Conservation (phyloP, 495 filamentous ascomycete genomes). For the Aspergillus campestris region DNA sequence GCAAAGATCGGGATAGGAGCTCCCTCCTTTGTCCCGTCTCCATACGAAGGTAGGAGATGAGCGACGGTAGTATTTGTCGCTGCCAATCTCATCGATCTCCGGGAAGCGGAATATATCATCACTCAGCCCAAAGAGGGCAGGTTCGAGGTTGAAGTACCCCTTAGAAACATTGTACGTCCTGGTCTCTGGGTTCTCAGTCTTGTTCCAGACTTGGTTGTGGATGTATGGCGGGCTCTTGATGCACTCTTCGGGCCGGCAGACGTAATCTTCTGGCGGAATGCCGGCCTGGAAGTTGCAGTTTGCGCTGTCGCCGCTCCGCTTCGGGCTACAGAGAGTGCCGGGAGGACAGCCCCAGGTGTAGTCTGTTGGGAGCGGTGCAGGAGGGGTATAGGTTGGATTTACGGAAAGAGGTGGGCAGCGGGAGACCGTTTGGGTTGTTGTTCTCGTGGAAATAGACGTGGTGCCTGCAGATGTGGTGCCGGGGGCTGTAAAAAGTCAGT, state of each 20-base stretch:
- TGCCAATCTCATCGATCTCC: neutral
- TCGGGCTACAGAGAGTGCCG: slow-evolving; percentile 47
- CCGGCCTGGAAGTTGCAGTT: slow-evolving; percentile 47
- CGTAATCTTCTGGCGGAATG: slow-evolving; percentile 42
- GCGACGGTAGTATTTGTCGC: too few relatives aligned
- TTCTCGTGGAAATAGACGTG: slow-evolving; percentile 7
- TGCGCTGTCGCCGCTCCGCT: slow-evolving; percentile 16
- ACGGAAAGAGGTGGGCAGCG: slow-evolving; percentile 22
- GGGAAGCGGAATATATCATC: slow-evolving; percentile 47
- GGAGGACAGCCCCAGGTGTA: slow-evolving; percentile 51
- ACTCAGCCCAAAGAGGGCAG: slow-evolving; percentile 51
- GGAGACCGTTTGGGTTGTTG: slow-evolving; percentile 12
- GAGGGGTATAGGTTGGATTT: slow-evolving; percentile 29
- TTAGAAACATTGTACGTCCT: slow-evolving; percentile 41
- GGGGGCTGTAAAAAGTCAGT: too few relatives aligned
- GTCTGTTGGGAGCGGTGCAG: slow-evolving; percentile 25
- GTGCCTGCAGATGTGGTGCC: neutral
- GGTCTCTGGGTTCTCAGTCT: slow-evolving; percentile 21
- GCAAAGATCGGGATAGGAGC: too few relatives aligned
- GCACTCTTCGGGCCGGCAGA: slow-evolving; percentile 50
- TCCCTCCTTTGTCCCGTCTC: too few relatives aligned
- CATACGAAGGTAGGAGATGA: too few relatives aligned
- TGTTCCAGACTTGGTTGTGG: slow-evolving; percentile 30
- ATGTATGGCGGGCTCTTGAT: slow-evolving; percentile 29
- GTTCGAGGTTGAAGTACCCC: slow-evolving; percentile 59